Evolutionary conservation across 148 eudicot species (phyloP).

Genomic region (Euryodendron excelsum): DNA sequence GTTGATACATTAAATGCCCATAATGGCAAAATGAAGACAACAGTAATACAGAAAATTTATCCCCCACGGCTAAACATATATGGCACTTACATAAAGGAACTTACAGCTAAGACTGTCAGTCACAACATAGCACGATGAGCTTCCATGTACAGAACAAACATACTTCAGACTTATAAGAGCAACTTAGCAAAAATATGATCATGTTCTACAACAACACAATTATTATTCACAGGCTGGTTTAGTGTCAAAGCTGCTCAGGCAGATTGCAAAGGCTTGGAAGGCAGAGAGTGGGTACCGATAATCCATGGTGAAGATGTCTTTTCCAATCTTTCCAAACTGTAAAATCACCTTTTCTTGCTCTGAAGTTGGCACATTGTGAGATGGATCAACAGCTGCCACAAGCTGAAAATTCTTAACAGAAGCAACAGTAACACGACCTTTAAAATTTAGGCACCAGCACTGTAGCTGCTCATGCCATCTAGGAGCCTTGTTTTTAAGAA

Average conservation of each 20-base stretch:
- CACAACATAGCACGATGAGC: conserved; percentile 13
- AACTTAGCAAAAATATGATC: conserved; percentile 7
- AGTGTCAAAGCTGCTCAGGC: conserved; percentile 92
- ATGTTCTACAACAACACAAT: conserved; percentile 6
- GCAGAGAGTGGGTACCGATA: conserved; percentile 86
- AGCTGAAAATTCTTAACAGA: conserved; percentile 95
- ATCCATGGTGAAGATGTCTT: conserved; percentile 94
- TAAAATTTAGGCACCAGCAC: conserved; percentile 93
- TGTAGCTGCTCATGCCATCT: conserved; percentile 95
- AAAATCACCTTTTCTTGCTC: conserved; percentile 80
- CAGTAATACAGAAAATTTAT: background rate
- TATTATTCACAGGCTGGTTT: conserved; percentile 87
- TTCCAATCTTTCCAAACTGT: conserved; percentile 91
- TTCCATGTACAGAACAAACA: conserved; percentile 9
- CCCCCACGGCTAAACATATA: background rate
- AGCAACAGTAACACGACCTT: conserved; percentile 89
- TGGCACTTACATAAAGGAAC: background rate
- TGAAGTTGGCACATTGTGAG: conserved; percentile 54
- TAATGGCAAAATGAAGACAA: background rate
- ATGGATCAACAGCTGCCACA: conserved; percentile 74
- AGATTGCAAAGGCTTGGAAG: conserved; percentile 85
- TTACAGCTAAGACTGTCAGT: background rate
- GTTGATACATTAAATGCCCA: background rate
- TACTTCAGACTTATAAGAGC: background rate
- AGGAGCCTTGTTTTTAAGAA: conserved; percentile 84